Evolutionary conservation across 1,284 basidiomycete genomes (phyloP).

Genomic region (Xerocomus nothofagi): DNA sequence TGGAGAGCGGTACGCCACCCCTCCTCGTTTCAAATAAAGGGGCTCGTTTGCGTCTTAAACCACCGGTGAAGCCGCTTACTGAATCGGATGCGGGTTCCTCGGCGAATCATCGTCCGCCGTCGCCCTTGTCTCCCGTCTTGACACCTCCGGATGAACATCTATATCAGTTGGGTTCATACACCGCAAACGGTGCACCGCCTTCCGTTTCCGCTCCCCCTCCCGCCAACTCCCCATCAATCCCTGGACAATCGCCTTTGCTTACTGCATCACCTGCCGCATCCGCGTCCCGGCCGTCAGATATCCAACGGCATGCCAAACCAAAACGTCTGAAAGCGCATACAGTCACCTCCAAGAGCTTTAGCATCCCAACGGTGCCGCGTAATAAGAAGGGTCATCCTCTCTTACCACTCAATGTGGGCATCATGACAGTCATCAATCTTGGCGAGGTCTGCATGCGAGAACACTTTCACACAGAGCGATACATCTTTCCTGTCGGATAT

Average conservation of each 20-base stretch:
- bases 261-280: conserved; percentile 22
- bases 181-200: conserved; percentile 24
- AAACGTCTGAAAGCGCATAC: conserved; percentile 78
- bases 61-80: conserved; percentile 30
- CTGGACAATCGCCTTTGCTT: conserved; percentile 25
- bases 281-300: conserved; percentile 39
- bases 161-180: conserved; percentile 26
- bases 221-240: conserved; percentile 21
- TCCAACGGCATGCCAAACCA: conserved; percentile 55
- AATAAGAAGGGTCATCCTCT: conserved; percentile 66
- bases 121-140: conserved; percentile 32
- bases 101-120: conserved; percentile 23
- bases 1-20: conserved; percentile 15
- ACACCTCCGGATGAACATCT: conserved; percentile 32
- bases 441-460: conserved; percentile 76
- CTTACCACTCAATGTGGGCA: conserved; percentile 74
- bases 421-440: conserved; percentile 73
- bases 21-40: conserved; percentile 44
- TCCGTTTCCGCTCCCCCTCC: conserved; percentile 11
- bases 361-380: conserved; percentile 72
- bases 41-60: conserved; percentile 43
- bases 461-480: conserved; percentile 80
- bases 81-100: conserved; percentile 23
- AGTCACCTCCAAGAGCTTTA: conserved; percentile 69
- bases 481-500: conserved; percentile 83